phyloP scores from a whole-genome alignment of 345 rosid species.

The Camelina laxa region DNA sequence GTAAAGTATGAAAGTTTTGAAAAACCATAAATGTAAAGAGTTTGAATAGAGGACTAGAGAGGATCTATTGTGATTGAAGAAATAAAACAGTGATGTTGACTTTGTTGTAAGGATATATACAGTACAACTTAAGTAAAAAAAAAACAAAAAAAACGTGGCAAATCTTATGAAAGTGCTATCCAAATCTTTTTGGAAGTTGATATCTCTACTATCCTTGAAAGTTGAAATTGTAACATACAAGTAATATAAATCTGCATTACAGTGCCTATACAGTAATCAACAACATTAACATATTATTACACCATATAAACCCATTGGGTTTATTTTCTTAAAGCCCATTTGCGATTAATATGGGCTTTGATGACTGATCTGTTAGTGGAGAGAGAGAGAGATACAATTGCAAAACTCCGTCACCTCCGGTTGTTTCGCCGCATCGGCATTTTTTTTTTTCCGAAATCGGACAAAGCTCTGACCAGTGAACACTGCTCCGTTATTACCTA shows the following conservation, averaged over 20 bases:
- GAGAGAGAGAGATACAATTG: neutral
- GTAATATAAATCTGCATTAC: too few species aligned
- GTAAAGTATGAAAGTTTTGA: too few species aligned
- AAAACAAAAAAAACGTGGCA: constrained; percentile 9
- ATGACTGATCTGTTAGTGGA: neutral
- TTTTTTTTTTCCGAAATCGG: constrained; percentile 13
- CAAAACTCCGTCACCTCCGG: constrained; percentile 26
- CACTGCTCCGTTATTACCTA: constrained; percentile 21
- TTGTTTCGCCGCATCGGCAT: neutral
- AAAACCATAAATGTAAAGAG: neutral
- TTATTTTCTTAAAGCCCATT: neutral
- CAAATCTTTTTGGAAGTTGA: constrained; percentile 30
- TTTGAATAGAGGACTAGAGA: neutral
- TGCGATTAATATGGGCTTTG: neutral
- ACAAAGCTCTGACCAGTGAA: constrained; percentile 29
- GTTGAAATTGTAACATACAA: too few species aligned
- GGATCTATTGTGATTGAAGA: constrained; percentile 13
- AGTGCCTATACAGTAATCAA: too few species aligned
- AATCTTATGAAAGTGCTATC: constrained; percentile 21
- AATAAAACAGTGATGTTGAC: constrained; percentile 18
- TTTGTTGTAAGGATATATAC: neutral
- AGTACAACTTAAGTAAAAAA: too few species aligned
- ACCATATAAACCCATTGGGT: constrained; percentile 10
- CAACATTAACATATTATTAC: neutral
- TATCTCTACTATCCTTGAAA: neutral